Evolutionary conservation across 345 rosid species (phyloP).

Genomic region (Alliaria petiolata): DNA sequence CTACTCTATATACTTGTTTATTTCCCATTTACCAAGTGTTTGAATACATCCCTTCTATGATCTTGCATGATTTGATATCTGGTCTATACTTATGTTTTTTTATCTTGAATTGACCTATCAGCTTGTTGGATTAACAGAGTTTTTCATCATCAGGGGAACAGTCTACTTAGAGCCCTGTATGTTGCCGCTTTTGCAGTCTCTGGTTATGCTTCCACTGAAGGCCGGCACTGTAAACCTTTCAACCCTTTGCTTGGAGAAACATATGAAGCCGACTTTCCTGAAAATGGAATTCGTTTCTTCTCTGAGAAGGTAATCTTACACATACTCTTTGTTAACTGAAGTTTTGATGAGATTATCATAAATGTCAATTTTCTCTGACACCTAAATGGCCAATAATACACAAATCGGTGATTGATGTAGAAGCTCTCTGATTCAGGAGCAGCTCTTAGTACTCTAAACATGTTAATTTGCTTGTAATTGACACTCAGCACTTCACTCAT

Average conservation of each 20-base stretch:
- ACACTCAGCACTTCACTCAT: too few relatives aligned
- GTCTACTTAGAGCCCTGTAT: constrained; percentile 61
- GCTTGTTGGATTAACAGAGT: constrained; percentile 22
- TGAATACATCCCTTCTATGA: constrained; percentile 32
- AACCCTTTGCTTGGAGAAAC: constrained; percentile 98
- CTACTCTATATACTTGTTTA: neutral
- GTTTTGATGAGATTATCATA: neutral
- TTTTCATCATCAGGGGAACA: constrained; percentile 62
- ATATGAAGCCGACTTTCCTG: constrained; percentile 93
- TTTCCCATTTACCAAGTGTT: neutral
- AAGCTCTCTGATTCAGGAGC: neutral
- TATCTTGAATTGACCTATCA: constrained; percentile 2
- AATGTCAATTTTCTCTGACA: neutral
- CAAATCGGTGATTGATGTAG: neutral
- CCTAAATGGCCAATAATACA: neutral
- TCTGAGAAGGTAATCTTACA: constrained; percentile 76
- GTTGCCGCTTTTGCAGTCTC: constrained; percentile 98
- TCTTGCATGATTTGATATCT: constrained; percentile 51
- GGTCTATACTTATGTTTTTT: neutral
- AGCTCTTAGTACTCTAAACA: neutral
- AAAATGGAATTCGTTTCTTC: constrained; percentile 85
- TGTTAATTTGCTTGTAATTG: neutral
- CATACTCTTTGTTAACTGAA: too few relatives aligned
- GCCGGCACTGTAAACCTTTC: constrained; percentile 94
- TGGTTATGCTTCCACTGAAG: constrained; percentile 92